These are phyloP conservation scores for Ambrosia hybrid DNA, from an alignment of 140 eudicot genomes.

Conservation along the genomic window DNA sequence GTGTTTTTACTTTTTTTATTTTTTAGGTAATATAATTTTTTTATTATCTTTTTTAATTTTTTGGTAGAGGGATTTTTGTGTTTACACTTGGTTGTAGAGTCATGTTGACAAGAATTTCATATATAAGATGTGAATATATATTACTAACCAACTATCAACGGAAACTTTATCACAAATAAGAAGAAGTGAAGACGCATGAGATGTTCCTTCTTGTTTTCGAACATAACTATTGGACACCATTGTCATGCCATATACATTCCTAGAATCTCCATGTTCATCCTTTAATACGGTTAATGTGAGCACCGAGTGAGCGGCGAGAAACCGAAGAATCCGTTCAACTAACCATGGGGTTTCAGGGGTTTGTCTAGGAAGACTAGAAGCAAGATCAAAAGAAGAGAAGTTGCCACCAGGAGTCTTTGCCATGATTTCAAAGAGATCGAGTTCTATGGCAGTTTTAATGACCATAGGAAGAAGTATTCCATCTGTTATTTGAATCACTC, in stretches of 20 bases:
- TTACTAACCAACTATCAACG: conserved; percentile 24
- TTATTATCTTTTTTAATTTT: too few species aligned
- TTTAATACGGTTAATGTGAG: conserved; percentile 23
- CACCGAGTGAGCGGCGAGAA: conserved; percentile 43
- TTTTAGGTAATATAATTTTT: too few species aligned
- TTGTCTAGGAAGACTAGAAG: conserved; percentile 38
- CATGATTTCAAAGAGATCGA: conserved; percentile 50
- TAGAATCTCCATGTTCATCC: conserved; percentile 25
- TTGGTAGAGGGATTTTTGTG: too few species aligned
- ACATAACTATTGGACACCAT: conserved; percentile 21
- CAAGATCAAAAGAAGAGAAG: conserved; percentile 46
- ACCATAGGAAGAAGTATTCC: conserved; percentile 41
- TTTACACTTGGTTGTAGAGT: too few species aligned
- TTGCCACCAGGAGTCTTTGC: conserved; percentile 25
- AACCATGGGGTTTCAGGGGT: conserved; percentile 32
- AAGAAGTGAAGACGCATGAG: conserved; percentile 8
- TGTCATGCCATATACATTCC: conserved; percentile 30
- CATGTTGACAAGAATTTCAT: not conserved
- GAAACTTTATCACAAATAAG: conserved; percentile 20
- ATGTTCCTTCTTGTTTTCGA: conserved; percentile 22
- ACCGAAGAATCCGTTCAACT: conserved; percentile 53
- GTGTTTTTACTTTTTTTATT: too few species aligned
- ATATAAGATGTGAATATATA: not conserved
- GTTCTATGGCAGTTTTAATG: conserved; percentile 44
- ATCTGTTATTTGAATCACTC: not conserved